These are phyloP conservation scores for Syzygium jambos DNA, from an alignment of 345 rosid genomes.

Conservation along the genomic window DNA sequence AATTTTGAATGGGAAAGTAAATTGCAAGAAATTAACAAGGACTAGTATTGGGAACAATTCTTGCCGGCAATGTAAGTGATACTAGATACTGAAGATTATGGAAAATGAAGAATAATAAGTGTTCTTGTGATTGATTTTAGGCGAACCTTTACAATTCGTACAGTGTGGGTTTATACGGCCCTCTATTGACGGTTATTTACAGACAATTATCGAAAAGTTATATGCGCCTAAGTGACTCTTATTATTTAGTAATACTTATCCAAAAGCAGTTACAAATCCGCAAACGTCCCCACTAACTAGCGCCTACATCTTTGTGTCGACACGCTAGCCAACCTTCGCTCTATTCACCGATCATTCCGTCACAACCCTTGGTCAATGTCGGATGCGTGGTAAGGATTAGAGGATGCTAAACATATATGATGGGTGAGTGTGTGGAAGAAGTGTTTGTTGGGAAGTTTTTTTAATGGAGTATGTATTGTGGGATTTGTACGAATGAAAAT, in stretches of 20 bases:
- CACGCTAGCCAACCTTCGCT: not conserved
- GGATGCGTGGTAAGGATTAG: not conserved
- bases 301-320: fast-evolving
- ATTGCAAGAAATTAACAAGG: too few relatives aligned
- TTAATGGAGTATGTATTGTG: not conserved
- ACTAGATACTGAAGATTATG: too few relatives aligned
- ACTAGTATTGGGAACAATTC: not conserved
- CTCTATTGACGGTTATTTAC: too few relatives aligned
- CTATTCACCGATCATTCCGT: too few relatives aligned
- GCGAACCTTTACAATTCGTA: not conserved
- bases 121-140: too few relatives aligned
- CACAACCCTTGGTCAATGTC: too few relatives aligned
- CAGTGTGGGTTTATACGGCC: not conserved
- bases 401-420: not conserved
- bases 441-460: not conserved
- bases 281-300: not conserved
- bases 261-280: not conserved
- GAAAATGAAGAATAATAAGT: too few relatives aligned
- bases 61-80: not conserved
- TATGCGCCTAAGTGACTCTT: not conserved
- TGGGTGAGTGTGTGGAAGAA: not conserved
- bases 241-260: not conserved
- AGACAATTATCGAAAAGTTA: too few relatives aligned
- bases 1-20: not conserved
- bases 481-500: not conserved